These are phyloP conservation scores for Fusarium virguliforme DNA, from an alignment of 2,329 filamentous ascomycete species.

Conservation along the genomic window DNA sequence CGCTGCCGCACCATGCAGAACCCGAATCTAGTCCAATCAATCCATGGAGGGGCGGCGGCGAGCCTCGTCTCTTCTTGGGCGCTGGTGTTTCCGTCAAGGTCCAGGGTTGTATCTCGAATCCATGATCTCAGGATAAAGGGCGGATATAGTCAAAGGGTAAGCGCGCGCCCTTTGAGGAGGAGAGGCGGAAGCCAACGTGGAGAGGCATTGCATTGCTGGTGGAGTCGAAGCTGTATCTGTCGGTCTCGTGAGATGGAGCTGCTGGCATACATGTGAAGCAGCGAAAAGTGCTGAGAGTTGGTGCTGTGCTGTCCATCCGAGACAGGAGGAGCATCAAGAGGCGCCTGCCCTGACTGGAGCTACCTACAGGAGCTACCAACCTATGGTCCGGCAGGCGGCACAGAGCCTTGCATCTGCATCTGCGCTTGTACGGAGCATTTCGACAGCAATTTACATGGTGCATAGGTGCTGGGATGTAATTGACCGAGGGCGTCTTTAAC, in stretches of 20 bases:
- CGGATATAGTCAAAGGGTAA: conserved; percentile 32
- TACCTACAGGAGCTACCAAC: neutral
- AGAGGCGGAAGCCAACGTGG: conserved; percentile 26
- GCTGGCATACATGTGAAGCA: neutral
- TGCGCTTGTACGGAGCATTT: conserved; percentile 25
- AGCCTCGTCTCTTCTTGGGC: conserved; percentile 26
- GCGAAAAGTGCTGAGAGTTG: conserved; percentile 2
- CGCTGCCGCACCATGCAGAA: conserved; percentile 47
- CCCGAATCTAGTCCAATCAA: conserved; percentile 45
- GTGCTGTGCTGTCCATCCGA: conserved; percentile 20
- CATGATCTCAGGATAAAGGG: conserved; percentile 31
- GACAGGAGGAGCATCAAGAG: conserved; percentile 16
- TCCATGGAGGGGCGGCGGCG: conserved; percentile 15
- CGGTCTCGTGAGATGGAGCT: conserved; percentile 14
- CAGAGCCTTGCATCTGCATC: conserved; percentile 37
- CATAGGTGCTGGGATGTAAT: neutral
- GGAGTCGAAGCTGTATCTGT: conserved; percentile 32
- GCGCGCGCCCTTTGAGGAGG: conserved; percentile 30
- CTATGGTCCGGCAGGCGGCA: conserved; percentile 3
- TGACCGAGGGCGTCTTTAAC: conserved; percentile 1
- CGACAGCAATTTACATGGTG: conserved; percentile 24
- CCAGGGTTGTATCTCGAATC: conserved; percentile 14
- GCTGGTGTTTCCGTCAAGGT: conserved; percentile 37
- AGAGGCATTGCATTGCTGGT: conserved; percentile 36
- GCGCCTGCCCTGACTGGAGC: neutral